These are phyloP conservation scores for Lentinula raphanica DNA, from an alignment of 768 basidiomycete genomes.

Conservation along the genomic window DNA sequence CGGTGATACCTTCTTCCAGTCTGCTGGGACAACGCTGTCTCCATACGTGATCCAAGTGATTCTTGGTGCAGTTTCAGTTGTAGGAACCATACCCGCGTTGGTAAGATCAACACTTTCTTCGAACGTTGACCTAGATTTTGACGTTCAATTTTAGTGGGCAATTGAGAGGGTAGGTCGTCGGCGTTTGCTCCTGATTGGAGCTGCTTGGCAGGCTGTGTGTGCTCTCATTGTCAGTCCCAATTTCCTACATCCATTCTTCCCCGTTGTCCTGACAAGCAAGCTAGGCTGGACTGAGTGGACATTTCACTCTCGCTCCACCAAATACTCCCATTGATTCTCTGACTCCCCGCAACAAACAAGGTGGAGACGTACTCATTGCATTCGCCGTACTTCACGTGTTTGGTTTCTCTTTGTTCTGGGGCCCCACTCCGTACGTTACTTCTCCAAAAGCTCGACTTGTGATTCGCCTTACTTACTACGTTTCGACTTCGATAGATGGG, in stretches of 20 bases:
- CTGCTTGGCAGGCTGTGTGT: slow-evolving; percentile 54
- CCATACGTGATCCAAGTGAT: slow-evolving; percentile 75
- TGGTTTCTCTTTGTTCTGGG: slow-evolving; percentile 71
- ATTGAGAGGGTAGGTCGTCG: slow-evolving; percentile 77
- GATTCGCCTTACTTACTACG: neutral
- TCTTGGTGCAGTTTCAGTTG: slow-evolving; percentile 70
- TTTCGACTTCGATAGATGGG: slow-evolving; percentile 39
- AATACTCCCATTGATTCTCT: slow-evolving; percentile 42
- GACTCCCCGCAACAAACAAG: slow-evolving; percentile 51
- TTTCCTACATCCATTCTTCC: neutral
- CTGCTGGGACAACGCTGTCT: slow-evolving; percentile 59
- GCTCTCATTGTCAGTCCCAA: slow-evolving; percentile 50
- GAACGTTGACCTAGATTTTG: neutral
- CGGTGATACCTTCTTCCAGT: slow-evolving; percentile 77
- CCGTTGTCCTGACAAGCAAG: neutral
- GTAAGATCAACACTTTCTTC: slow-evolving; percentile 19
- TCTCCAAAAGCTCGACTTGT: neutral
- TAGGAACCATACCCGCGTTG: slow-evolving; percentile 66
- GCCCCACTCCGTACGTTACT: slow-evolving; percentile 50
- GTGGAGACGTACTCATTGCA: slow-evolving; percentile 62
- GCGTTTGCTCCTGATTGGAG: slow-evolving; percentile 60
- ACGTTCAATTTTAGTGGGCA: slow-evolving; percentile 28
- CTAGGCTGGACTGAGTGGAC: slow-evolving; percentile 67
- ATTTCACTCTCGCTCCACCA: slow-evolving; percentile 55
- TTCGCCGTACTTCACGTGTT: slow-evolving; percentile 78